These are phyloP conservation scores for Schizosaccharomyces osmophilus DNA, from an alignment of 805 yeast genomes.

Conservation along the genomic window DNA sequence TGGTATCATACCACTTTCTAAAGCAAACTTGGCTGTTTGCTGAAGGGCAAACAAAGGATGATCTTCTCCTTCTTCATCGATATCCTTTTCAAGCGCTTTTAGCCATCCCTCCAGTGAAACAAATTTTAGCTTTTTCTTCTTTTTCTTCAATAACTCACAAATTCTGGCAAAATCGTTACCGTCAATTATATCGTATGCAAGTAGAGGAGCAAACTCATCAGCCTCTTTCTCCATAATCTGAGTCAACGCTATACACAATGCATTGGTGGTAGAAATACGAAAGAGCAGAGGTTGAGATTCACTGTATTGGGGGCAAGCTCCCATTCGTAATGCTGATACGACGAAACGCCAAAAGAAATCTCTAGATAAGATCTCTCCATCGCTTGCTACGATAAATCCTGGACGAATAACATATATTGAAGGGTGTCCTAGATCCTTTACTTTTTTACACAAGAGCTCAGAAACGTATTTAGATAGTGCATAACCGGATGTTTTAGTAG, in stretches of 20 bases:
- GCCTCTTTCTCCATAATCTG: background rate
- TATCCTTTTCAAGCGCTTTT: background rate
- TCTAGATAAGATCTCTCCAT: background rate
- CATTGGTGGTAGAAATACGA: background rate
- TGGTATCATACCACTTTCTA: background rate
- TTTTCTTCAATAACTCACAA: background rate
- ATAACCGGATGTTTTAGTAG: background rate
- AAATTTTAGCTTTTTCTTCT: background rate
- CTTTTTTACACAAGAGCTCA: background rate
- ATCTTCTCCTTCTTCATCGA: background rate
- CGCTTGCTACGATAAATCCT: background rate
- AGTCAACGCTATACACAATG: background rate
- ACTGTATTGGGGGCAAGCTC: background rate
- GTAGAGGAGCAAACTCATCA: background rate
- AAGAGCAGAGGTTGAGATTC: background rate
- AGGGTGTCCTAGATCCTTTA: background rate
- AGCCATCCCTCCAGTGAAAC: conserved; percentile 1
- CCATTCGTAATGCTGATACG: background rate
- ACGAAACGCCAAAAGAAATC: conserved; percentile 1
- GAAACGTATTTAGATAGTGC: background rate
- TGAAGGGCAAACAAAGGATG: background rate
- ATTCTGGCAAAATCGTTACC: background rate
- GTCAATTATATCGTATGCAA: background rate
- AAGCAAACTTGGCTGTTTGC: background rate
- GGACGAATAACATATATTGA: background rate